Evolutionary conservation across 2,329 filamentous ascomycete species (phyloP).

Genomic region (Aspergillus felis): DNA sequence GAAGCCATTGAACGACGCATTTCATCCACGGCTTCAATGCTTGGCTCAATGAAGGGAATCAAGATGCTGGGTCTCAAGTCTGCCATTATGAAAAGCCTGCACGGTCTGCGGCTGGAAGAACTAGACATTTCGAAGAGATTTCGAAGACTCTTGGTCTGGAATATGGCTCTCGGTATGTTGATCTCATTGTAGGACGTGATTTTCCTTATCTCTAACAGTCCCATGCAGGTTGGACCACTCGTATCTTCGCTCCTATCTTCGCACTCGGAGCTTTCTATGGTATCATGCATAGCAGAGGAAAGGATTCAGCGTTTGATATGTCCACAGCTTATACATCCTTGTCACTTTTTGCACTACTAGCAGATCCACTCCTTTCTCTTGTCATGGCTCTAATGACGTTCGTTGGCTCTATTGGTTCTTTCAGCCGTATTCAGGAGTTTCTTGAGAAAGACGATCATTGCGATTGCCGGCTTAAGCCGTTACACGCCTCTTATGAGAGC

Average conservation of each 20-base stretch:
- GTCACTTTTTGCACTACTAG: conserved; percentile 45
- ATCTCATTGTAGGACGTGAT: not conserved
- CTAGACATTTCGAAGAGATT: conserved; percentile 40
- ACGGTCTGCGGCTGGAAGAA: conserved; percentile 39
- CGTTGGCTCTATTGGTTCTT: conserved; percentile 44
- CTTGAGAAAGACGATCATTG: conserved; percentile 31
- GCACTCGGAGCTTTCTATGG: conserved; percentile 45
- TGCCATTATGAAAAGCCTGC: conserved; percentile 36
- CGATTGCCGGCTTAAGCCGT: conserved; percentile 20
- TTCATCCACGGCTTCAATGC: conserved; percentile 45
- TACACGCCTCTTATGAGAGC: conserved; percentile 10
- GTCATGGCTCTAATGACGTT: conserved; percentile 45
- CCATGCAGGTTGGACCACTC: conserved; percentile 34
- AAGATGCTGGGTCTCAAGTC: conserved; percentile 49
- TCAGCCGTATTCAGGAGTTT: conserved; percentile 46
- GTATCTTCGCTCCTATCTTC: conserved; percentile 43
- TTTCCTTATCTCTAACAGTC: conserved; percentile 3
- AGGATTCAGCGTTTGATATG: conserved; percentile 33
- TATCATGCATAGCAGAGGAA: conserved; percentile 34
- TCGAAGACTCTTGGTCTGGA: conserved; percentile 40
- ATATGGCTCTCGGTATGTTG: conserved; percentile 35
- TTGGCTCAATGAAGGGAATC: conserved; percentile 50
- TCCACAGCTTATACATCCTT: conserved; percentile 46
- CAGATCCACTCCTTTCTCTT: conserved; percentile 44
- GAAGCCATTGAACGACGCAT: conserved; percentile 49